Conservation (phyloP, 139 green algal species). For the Mychonastes homosphaera region DNA sequence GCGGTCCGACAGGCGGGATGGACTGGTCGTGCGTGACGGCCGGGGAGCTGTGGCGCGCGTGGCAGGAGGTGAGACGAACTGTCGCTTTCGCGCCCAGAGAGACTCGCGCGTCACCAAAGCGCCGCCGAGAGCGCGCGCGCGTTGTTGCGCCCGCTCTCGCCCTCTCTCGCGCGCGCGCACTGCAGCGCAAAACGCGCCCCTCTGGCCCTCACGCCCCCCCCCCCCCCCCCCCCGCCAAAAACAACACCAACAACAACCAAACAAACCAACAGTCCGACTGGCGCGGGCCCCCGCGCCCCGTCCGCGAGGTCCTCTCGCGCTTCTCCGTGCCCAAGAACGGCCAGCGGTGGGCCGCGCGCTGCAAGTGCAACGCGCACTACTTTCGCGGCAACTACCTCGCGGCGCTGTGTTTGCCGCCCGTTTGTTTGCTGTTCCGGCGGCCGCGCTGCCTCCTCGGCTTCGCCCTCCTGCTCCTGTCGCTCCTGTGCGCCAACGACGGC, state of each 20-base stretch:
- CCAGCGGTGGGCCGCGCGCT: slow-evolving; percentile 15
- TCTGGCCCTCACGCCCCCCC: neutral
- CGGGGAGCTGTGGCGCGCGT: slow-evolving; percentile 15
- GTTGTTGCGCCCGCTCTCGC: neutral
- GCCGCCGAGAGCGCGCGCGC: neutral
- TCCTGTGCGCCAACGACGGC: slow-evolving; percentile 32
- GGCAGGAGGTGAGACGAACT: slow-evolving; percentile 9
- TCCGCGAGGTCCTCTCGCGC: slow-evolving; percentile 15
- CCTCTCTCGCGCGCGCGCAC: neutral
- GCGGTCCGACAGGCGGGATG: slow-evolving; percentile 8
- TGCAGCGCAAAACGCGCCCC: neutral
- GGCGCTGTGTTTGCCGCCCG: slow-evolving; percentile 13
- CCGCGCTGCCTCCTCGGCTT: slow-evolving; percentile 20
- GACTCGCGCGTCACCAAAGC: neutral
- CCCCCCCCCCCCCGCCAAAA: neutral
- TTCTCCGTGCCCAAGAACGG: slow-evolving; percentile 21
- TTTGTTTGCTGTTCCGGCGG: slow-evolving; percentile 15
- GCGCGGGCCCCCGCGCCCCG: slow-evolving; percentile 8
- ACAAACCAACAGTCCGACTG: slow-evolving; percentile 18
- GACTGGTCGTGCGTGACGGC: slow-evolving; percentile 22
- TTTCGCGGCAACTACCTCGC: slow-evolving; percentile 26
- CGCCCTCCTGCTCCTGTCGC: neutral
- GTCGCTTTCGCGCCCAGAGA: neutral
- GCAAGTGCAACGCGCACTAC: slow-evolving; percentile 38
- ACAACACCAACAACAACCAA: no score